Conservation (phyloP, 257 asterid genomes). For the Solanum acaule region DNA sequence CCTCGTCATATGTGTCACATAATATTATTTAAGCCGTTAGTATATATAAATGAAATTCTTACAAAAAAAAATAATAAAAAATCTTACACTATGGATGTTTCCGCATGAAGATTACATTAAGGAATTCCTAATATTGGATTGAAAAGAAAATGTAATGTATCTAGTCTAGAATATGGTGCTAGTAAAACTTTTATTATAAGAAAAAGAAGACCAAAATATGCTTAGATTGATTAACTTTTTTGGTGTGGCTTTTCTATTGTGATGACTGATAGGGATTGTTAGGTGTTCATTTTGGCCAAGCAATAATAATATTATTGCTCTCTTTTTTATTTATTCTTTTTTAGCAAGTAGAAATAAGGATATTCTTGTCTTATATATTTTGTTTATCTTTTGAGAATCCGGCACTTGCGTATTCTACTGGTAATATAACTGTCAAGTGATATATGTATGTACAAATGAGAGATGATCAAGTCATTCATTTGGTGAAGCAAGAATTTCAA, state of each 20-base stretch:
- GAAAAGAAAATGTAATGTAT: neutral
- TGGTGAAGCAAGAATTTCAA: neutral
- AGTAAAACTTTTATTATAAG: neutral
- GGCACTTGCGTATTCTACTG: neutral
- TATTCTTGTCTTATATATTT: neutral
- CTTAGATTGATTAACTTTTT: neutral
- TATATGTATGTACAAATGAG: neutral
- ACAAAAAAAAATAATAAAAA: neutral
- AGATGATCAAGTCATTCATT: neutral
- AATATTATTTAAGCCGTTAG: neutral
- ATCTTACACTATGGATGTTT: neutral
- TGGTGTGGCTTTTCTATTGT: neutral
- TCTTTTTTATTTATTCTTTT: neutral
- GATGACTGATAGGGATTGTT: conserved; percentile 1
- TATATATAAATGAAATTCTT: neutral
- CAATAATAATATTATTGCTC: neutral
- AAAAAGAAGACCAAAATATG: neutral
- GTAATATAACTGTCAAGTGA: neutral
- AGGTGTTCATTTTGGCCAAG: conserved; percentile 9
- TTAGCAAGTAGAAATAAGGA: neutral
- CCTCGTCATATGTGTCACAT: neutral
- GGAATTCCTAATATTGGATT: neutral
- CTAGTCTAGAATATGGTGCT: neutral
- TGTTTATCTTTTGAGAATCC: neutral
- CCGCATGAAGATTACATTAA: neutral